Evolutionary conservation across 2,329 filamentous ascomycete species (phyloP).

Genomic region (Trichoderma guizhouense): DNA sequence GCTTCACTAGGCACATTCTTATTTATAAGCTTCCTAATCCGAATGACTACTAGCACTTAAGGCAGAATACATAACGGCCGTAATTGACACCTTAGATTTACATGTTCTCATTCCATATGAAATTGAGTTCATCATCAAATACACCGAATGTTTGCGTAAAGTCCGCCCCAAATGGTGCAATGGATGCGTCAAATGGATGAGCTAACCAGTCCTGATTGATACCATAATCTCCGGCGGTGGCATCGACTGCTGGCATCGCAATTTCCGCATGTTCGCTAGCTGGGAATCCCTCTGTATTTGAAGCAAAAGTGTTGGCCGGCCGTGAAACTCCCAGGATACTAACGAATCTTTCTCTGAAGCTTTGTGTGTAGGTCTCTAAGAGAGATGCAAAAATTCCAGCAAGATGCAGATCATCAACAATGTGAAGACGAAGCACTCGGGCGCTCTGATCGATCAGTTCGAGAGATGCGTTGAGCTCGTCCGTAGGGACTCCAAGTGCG

Average conservation of each 20-base stretch:
- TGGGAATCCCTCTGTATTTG: background rate
- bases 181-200: background rate
- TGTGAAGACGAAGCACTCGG: background rate
- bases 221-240: background rate
- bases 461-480: background rate
- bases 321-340: background rate
- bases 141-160: background rate
- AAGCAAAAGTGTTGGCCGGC: background rate
- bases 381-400: background rate
- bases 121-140: background rate
- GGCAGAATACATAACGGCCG: too few species aligned
- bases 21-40: too few species aligned
- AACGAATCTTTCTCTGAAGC: background rate
- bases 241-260: background rate
- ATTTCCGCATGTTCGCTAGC: background rate
- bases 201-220: background rate
- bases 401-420: background rate
- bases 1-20: too few species aligned
- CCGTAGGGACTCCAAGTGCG: background rate
- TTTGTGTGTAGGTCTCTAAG: background rate
- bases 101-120: too few species aligned
- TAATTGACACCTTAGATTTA: too few species aligned
- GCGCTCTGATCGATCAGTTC: background rate
- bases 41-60: too few species aligned
- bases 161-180: background rate